Percentiles rank a stretch among this genome's conserved stretches.
phyloP scores from a whole-genome alignment of 106 monocot genomes.

The Dendrobium catenatum region DNA sequence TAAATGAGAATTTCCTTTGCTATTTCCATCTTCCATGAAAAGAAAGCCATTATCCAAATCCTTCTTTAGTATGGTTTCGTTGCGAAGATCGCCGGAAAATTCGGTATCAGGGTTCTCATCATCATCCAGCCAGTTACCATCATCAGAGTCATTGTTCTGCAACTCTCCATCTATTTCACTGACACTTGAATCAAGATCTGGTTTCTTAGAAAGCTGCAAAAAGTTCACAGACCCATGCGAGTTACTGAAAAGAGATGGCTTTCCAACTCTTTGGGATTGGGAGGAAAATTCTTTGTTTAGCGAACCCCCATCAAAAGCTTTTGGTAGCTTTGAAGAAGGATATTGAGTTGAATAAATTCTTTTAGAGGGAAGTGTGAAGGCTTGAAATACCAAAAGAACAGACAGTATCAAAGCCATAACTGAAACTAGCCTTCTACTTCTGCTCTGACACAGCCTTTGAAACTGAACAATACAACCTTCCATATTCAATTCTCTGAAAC shows the following conservation, averaged over 20 bases:
- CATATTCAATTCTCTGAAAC: conserved; percentile 1
- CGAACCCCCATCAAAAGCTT: not conserved
- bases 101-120: not conserved
- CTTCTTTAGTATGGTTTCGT: conserved; percentile 16
- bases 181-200: not conserved
- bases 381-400: conserved; percentile 19
- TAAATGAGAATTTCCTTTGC: not conserved
- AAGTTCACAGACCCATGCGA: conserved; percentile 1
- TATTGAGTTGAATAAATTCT: conserved; percentile 13
- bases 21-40: not conserved
- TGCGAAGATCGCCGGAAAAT: conserved; percentile 10
- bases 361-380: conserved; percentile 22
- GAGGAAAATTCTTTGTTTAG: not conserved
- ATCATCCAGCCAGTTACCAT: not conserved
- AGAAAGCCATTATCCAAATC: conserved; percentile 7
- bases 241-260: conserved; percentile 27
- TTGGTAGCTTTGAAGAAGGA: conserved; percentile 3
- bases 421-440: conserved; percentile 20
- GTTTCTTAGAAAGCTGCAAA: not conserved
- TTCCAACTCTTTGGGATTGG: conserved; percentile 12
- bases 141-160: not conserved
- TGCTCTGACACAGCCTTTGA: conserved; percentile 12
- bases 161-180: not conserved
- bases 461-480: not conserved
- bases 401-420: conserved; percentile 23